A percentile compares a stretch with the other conserved stretches of the same genome.
These are phyloP conservation scores for Phyllosticta ampelicida DNA, from an alignment of 2,329 filamentous ascomycete genomes.

Conservation along the genomic window DNA sequence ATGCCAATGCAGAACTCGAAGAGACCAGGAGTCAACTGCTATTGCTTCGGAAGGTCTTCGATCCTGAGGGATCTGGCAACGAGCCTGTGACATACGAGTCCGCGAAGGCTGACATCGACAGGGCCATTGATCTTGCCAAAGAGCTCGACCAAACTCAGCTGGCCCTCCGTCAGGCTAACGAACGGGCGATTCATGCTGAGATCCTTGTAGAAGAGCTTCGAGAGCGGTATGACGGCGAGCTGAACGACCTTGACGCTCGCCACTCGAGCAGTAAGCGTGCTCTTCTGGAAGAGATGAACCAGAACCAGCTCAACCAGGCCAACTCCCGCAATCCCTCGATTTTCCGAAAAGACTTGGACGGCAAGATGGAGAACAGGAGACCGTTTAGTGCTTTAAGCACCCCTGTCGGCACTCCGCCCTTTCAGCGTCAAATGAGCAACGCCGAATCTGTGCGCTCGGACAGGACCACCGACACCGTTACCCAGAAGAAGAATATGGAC, in stretches of 20 bases:
- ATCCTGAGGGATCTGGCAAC: slow-evolving; percentile 59
- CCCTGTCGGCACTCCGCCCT: slow-evolving; percentile 58
- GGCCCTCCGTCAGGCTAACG: slow-evolving; percentile 71
- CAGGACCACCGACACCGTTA: slow-evolving; percentile 69
- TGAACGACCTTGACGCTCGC: slow-evolving; percentile 52
- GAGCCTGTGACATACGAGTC: slow-evolving; percentile 50
- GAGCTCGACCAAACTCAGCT: slow-evolving; percentile 84
- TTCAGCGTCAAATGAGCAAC: slow-evolving; percentile 55
- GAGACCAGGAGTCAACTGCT: slow-evolving; percentile 73
- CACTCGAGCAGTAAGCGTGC: slow-evolving; percentile 58
- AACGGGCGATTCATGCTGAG: slow-evolving; percentile 73
- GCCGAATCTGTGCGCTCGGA: slow-evolving; percentile 78
- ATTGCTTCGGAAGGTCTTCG: slow-evolving; percentile 73
- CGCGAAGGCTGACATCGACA: slow-evolving; percentile 56
- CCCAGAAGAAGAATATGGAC: slow-evolving; percentile 82
- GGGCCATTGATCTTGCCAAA: slow-evolving; percentile 64
- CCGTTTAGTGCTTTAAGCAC: slow-evolving; percentile 69
- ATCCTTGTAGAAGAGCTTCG: slow-evolving; percentile 69
- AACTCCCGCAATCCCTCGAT: slow-evolving; percentile 51
- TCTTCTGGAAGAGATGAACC: slow-evolving; percentile 76
- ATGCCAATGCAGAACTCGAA: slow-evolving; percentile 67
- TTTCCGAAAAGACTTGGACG: slow-evolving; percentile 50
- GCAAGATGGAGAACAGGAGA: slow-evolving; percentile 44
- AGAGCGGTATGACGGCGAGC: slow-evolving; percentile 59
- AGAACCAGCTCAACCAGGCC: slow-evolving; percentile 58